Percentiles rank a stretch among this genome's conserved stretches.
These are phyloP conservation scores for Chlorella vulgaris DNA, from an alignment of 139 green algal genomes.

Conservation along the genomic window DNA sequence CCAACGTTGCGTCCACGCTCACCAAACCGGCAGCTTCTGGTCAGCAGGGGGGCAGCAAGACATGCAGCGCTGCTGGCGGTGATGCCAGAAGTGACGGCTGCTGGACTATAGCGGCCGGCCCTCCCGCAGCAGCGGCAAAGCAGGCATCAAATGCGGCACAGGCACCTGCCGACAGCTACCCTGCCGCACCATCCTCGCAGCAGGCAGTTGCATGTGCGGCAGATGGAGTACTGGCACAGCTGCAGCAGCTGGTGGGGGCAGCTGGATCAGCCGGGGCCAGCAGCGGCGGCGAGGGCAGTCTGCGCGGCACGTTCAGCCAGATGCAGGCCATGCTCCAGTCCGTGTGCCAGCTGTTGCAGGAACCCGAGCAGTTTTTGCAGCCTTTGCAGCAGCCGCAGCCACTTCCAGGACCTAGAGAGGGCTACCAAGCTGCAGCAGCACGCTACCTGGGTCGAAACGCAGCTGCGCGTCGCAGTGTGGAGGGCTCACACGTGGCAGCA, in stretches of 20 bases:
- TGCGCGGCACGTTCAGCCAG: slow-evolving; percentile 20
- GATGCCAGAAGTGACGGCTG: not conserved
- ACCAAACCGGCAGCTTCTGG: not conserved
- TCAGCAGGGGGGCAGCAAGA: not conserved
- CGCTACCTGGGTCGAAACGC: not conserved
- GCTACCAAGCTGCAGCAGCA: slow-evolving; percentile 4
- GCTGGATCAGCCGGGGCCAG: not conserved
- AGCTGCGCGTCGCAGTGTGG: too few species aligned
- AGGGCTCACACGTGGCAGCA: too few species aligned
- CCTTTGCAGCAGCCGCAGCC: not conserved
- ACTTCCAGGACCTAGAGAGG: not conserved
- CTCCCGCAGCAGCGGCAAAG: not conserved
- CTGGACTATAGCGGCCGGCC: slow-evolving; percentile 9
- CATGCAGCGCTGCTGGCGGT: not conserved
- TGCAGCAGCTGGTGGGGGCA: slow-evolving; percentile 11
- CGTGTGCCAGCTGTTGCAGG: slow-evolving; percentile 18
- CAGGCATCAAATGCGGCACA: too few species aligned
- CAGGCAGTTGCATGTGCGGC: slow-evolving; percentile 2
- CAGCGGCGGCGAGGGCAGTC: not conserved
- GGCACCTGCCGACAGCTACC: not conserved
- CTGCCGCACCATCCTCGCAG: slow-evolving; percentile 1
- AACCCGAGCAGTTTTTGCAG: too few species aligned
- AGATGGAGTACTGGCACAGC: slow-evolving; percentile 2
- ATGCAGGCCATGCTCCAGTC: slow-evolving; percentile 30
- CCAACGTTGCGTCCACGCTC: slow-evolving; percentile 2